Base-by-base conservation (phyloP, 2,329 filamentous ascomycete species). In the Aureobasidium sp. region DNA sequence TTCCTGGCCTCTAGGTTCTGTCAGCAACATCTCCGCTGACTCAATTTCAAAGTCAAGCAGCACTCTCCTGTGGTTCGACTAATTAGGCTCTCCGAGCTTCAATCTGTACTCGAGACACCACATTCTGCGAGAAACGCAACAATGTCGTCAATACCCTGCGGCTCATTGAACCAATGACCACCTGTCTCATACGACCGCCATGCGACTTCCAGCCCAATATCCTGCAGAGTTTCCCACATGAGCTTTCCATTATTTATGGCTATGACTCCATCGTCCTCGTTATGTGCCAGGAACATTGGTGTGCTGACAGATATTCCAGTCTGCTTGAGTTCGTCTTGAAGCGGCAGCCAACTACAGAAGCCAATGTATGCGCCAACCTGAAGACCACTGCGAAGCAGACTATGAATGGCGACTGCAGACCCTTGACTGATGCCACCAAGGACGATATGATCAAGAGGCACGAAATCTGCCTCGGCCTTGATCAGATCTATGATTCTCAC, bases 141-240 rank as follows among this genome's bases (percentile, higher is more conserved):
- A 4, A 68, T 34, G 37, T 68, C 67, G 52, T 69, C 66, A 8
- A 68, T 53, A 1, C 67, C 68, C 27, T 63, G 42, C 11, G 65
- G 65, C 58, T 68, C 67, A 27, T 67, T 69, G 1, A 68, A 22
- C 68, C 67, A 69, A 49, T 69, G 68, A 0, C 67, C 66, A 2
- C 65, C 67, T 17, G 66, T 64, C 15, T 64, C 49, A 45, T 68
- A 69, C 11, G 12, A 25, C 8, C 47, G 49, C 63, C 66, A 68
- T 25, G 63, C 63, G 11, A 68, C 67, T 12, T 17, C 25, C 61
- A 67, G 62, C 15, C 68, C 65, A 20, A 68, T 47, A 36, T 27
- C 14, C 5, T 27, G 52, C 44, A 69, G 42, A 14, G 17, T 45
- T 5, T 61, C 34, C 5, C 27, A 11, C 20, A 68, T 31, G 8